These are phyloP conservation scores for Xylaria sp. DNA, from an alignment of 2,329 filamentous ascomycete species.

Conservation along the genomic window DNA sequence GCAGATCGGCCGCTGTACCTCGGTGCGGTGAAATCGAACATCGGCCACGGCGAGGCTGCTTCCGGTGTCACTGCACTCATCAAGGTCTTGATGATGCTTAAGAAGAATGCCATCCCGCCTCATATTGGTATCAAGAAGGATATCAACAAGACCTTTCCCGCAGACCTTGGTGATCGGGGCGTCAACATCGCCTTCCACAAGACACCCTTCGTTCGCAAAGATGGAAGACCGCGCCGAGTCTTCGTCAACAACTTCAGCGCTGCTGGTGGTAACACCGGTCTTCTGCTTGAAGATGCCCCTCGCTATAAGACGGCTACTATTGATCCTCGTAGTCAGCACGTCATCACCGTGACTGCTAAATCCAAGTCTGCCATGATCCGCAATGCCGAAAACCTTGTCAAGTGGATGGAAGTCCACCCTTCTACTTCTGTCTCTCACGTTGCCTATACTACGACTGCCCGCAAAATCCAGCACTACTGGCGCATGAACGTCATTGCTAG, in stretches of 20 bases:
- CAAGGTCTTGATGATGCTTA: conserved; percentile 68
- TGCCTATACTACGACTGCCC: conserved; percentile 70
- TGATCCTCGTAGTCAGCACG: conserved; percentile 59
- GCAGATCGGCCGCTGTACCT: conserved; percentile 59
- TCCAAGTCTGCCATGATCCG: conserved; percentile 58
- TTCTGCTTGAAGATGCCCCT: conserved; percentile 66
- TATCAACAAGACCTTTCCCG: conserved; percentile 63
- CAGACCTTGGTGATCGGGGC: conserved; percentile 58
- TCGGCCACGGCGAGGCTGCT: conserved; percentile 65
- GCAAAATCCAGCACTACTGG: conserved; percentile 63
- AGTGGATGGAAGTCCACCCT: conserved; percentile 55
- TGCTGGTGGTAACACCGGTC: conserved; percentile 70
- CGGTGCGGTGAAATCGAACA: conserved; percentile 66
- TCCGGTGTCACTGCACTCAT: conserved; percentile 64
- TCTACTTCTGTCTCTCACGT: conserved; percentile 59
- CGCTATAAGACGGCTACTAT: conserved; percentile 33
- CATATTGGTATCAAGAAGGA: conserved; percentile 68
- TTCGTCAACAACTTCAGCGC: conserved; percentile 73
- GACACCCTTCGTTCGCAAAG: conserved; percentile 52
- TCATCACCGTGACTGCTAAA: conserved; percentile 63
- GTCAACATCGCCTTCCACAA: conserved; percentile 60
- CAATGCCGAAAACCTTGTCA: conserved; percentile 59
- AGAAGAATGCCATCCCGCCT: conserved; percentile 64
- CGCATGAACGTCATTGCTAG: conserved; percentile 53
- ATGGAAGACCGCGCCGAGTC: conserved; percentile 50